Evolutionary conservation across 1,284 basidiomycete species (phyloP), one percentile per base, ranked within the genome.

Genomic region (Xanthoconium separans): DNA sequence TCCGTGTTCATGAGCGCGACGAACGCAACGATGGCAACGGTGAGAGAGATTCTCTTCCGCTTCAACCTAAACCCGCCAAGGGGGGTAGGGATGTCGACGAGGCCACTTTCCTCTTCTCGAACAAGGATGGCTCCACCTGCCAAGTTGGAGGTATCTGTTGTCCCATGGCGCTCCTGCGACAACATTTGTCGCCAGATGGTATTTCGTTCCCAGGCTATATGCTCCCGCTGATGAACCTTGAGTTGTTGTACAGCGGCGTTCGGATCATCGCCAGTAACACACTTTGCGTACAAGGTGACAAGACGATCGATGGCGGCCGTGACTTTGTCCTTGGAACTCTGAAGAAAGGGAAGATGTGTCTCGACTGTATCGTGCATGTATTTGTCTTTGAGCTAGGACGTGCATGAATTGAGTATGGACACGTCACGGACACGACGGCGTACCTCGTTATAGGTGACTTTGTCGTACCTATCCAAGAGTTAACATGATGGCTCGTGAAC

Each of bases 181-280:
- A 99, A 95, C 96, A 99, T 98, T 71, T 96, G 92, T 29, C 95
- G 82, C 96, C 96, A 99, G 6, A 99, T 91, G 0, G 93, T 96
- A 65, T 96, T 93, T 44, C 93, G 84, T 66, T 96, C 93, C 91
- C 93, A 95, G 2, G 93, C 94, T 56, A 95, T 89, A 65, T 93
- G 88, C 76, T 99, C 96, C 30, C 95, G 85, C 53, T 98, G 85
- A 69, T 97, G 88, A 24, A 93, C 81, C 60, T 88, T 86, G 47
- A 99, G 82, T 68, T 98, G 93, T 59, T 90, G 84, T 47, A 82
- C 79, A 0, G 95, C 95, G 20, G 82, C 72, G 9, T 79, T 75
- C 37, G 77, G 69, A 70, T 99, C 92, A 11, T 88, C 91, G 5
- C 76, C 80, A 0, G 91, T 88, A 18, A 95, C 91, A 57, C 97